Conservation (phyloP, 306 rosid species). For the Clitoria ternatea region DNA sequence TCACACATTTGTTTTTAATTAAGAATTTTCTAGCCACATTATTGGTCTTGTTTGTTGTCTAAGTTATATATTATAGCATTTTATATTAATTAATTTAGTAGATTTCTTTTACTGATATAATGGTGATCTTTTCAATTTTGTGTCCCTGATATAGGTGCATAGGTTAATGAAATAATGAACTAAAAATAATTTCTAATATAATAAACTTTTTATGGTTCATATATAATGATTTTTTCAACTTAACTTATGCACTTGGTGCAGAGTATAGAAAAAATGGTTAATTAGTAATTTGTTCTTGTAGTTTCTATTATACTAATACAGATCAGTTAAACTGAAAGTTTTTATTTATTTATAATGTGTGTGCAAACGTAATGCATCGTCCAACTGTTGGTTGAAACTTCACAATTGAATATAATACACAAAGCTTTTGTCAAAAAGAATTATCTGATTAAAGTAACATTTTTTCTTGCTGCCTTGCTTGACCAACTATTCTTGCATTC, state of each 20-base stretch:
- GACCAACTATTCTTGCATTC: constrained; percentile 8
- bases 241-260: too few relatives aligned
- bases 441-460: neutral
- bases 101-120: neutral
- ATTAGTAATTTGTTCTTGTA: too few relatives aligned
- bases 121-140: neutral
- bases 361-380: neutral
- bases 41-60: neutral
- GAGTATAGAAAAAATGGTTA: too few relatives aligned
- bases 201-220: too few relatives aligned
- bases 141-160: too few relatives aligned
- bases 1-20: neutral
- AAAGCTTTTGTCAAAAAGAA: neutral
- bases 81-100: neutral
- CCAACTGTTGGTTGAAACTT: constrained; percentile 11
- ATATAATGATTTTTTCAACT: too few relatives aligned
- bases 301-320: too few relatives aligned
- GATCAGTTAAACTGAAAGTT: too few relatives aligned
- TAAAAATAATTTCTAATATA: too few relatives aligned
- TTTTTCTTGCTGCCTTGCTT: constrained; percentile 4
- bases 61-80: neutral
- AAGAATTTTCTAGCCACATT: neutral
- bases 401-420: neutral
- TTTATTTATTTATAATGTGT: neutral
- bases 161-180: too few relatives aligned